phyloP scores from a whole-genome alignment of 495 filamentous ascomycete genomes.

The Oleoguttula mirabilis region DNA sequence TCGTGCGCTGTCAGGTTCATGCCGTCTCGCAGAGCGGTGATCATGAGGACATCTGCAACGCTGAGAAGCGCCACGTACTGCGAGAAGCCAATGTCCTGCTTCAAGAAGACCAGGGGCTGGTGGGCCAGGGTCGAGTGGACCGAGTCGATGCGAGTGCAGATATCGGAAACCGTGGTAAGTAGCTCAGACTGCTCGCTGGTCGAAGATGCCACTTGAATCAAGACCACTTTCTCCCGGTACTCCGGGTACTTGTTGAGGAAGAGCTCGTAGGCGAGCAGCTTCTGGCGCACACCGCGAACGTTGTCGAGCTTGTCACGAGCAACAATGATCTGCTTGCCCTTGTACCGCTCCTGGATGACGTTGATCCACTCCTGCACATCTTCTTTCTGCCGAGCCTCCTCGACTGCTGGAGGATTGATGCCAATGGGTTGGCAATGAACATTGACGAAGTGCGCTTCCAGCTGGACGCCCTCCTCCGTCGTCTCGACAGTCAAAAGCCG shows the following conservation, averaged over 20 bases:
- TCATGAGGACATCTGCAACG: constrained; percentile 81
- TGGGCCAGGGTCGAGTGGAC: constrained; percentile 76
- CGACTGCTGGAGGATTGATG: constrained; percentile 68
- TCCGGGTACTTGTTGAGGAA: constrained; percentile 88
- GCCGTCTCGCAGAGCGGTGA: constrained; percentile 83
- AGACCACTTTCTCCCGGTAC: constrained; percentile 71
- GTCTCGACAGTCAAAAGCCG: constrained; percentile 76
- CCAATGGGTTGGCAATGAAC: constrained; percentile 65
- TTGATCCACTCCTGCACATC: constrained; percentile 67
- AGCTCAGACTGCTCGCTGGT: constrained; percentile 76
- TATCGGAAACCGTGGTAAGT: constrained; percentile 76
- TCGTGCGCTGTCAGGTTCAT: constrained; percentile 94
- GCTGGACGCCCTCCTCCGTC: constrained; percentile 70
- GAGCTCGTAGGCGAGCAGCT: constrained; percentile 81
- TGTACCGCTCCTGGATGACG: constrained; percentile 65
- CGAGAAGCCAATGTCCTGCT: constrained; percentile 81
- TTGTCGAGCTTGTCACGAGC: constrained; percentile 86
- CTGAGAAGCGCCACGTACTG: constrained; percentile 83
- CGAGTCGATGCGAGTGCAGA: constrained; percentile 85
- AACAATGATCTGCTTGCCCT: constrained; percentile 78
- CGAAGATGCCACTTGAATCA: constrained; percentile 87
- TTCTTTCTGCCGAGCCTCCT: constrained; percentile 54
- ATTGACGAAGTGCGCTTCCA: constrained; percentile 88
- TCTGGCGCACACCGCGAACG: constrained; percentile 80
- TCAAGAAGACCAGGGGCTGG: constrained; percentile 83